Conservation (phyloP, 23 red algal species). For the Gracilariopsis chorda region DNA sequence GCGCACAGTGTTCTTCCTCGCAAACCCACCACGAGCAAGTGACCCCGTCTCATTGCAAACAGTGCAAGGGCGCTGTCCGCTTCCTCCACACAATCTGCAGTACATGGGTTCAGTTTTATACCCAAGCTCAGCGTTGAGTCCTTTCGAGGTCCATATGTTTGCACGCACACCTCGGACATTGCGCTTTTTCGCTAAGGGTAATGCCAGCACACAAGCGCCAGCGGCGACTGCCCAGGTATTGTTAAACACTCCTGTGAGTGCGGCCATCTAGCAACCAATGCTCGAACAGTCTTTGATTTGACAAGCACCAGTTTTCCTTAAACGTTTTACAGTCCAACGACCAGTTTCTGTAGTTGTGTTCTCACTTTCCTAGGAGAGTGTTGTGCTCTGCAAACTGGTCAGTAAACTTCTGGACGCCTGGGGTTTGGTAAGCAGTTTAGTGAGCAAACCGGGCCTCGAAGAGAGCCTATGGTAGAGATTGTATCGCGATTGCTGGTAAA, state of each 20-base stretch:
- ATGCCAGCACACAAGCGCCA: neutral
- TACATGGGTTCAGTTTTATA: neutral
- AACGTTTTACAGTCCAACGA: no score
- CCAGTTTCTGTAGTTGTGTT: no score
- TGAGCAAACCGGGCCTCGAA: no score
- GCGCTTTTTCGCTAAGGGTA: slow-evolving; percentile 28
- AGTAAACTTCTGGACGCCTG: no score
- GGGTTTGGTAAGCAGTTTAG: no score
- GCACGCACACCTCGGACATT: slow-evolving; percentile 20
- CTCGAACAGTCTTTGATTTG: no score
- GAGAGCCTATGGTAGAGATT: no score
- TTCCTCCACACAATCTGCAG: slow-evolving; percentile 74
- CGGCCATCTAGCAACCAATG: no score
- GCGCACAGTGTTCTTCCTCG: slow-evolving; percentile 50
- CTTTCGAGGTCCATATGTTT: slow-evolving; percentile 34
- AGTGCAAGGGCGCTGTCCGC: slow-evolving; percentile 39
- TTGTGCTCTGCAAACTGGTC: no score
- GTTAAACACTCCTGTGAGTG: neutral
- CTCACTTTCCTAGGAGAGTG: no score
- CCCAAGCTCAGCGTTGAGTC: neutral
- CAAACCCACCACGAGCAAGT: slow-evolving; percentile 63
- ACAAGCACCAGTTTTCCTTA: no score
- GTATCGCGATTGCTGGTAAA: no score
- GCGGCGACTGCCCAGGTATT: neutral
- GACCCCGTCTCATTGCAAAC: slow-evolving; percentile 42